A percentile compares a stretch with the other conserved stretches of the same genome.
Conservation (phyloP, 2,329 filamentous ascomycete genomes). For the Aspergillus pseudonomiae region DNA sequence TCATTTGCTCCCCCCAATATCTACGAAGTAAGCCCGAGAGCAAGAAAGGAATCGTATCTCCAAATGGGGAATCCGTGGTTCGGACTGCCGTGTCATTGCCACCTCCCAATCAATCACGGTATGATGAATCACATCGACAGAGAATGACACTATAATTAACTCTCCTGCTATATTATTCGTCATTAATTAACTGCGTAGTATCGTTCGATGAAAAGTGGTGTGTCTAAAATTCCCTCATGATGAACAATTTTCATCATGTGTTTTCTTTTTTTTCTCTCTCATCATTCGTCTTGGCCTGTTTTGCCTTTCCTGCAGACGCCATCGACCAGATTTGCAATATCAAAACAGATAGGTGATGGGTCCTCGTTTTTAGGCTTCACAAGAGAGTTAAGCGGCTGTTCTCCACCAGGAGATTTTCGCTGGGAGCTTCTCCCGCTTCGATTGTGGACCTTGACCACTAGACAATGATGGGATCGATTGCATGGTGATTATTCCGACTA, state of each 20-base stretch:
- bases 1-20: neutral
- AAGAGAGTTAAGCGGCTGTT: constrained; percentile 23
- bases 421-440: constrained; percentile 43
- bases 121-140: constrained; percentile 20
- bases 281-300: neutral
- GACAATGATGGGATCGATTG: constrained; percentile 15
- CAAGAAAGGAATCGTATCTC: neutral
- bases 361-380: constrained; percentile 19
- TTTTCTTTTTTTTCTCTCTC: neutral
- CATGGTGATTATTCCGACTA: constrained; percentile 12
- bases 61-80: constrained; percentile 13
- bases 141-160: neutral
- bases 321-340: neutral
- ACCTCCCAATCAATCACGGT: constrained; percentile 21
- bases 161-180: neutral
- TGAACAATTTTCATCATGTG: neutral
- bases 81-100: constrained; percentile 12
- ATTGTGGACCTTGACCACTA: constrained; percentile 37
- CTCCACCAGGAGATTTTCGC: constrained; percentile 38
- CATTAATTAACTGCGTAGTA: neutral
- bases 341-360: constrained; percentile 13
- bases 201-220: neutral
- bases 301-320: neutral
- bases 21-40: neutral
- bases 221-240: neutral